Conservation (phyloP, 148 eudicot genomes). For the Rhododendron simsii region DNA sequence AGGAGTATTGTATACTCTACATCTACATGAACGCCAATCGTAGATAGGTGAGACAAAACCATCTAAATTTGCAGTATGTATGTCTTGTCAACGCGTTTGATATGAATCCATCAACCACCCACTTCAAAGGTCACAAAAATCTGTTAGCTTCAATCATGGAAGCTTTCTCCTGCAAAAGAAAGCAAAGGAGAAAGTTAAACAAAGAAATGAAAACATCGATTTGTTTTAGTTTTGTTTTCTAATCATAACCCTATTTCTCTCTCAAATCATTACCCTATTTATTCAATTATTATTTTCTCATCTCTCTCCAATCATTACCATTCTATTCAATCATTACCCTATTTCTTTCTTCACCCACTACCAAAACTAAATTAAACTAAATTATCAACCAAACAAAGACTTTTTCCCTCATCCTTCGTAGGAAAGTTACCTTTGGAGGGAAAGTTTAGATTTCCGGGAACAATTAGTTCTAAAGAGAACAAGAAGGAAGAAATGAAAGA, state of each 20-base stretch:
- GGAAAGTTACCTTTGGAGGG: not conserved
- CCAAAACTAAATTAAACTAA: no score
- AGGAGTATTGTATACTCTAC: not conserved
- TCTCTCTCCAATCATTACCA: no score
- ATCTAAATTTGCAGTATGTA: not conserved
- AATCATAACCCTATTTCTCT: no score
- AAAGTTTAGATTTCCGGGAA: not conserved
- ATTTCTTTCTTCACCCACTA: no score
- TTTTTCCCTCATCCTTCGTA: not conserved
- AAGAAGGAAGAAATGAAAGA: not conserved
- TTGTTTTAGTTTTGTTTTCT: no score
- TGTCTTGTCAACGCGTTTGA: not conserved
- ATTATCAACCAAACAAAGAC: no score
- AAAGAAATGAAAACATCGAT: not conserved
- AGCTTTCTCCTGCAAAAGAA: slow-evolving; percentile 56
- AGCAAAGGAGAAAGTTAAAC: not conserved
- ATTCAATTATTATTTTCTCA: no score
- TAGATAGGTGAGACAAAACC: not conserved
- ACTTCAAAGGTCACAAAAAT: slow-evolving; percentile 22
- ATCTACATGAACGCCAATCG: not conserved
- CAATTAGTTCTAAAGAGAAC: not conserved
- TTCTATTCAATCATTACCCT: no score
- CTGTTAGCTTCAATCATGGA: slow-evolving; percentile 50
- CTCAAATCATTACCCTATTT: no score
- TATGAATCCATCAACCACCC: not conserved